These are phyloP conservation scores for Linderniella brevidens DNA, from an alignment of 257 asterid species.

Conservation along the genomic window DNA sequence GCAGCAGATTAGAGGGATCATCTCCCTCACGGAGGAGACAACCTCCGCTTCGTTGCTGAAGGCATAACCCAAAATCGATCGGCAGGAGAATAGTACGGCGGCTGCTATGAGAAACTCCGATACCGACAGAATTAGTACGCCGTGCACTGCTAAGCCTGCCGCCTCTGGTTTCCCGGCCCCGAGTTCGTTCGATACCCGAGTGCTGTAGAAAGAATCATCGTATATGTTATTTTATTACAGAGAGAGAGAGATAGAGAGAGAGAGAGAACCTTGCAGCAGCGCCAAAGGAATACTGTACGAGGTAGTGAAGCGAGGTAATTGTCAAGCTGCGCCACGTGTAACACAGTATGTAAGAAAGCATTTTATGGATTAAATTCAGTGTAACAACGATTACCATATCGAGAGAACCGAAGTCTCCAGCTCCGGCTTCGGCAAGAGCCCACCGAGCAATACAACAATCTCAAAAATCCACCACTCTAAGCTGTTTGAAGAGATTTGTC, in stretches of 20 bases:
- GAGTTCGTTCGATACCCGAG: constrained; percentile 61
- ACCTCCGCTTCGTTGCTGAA: no score
- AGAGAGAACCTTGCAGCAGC: constrained; percentile 42
- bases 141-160: constrained; percentile 11
- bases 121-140: no score
- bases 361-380: no score
- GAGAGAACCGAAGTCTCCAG: constrained; percentile 64
- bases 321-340: constrained; percentile 21
- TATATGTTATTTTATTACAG: no score
- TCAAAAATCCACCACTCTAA: constrained; percentile 83
- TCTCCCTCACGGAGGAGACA: no score
- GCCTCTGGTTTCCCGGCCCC: constrained; percentile 72
- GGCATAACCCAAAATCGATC: no score
- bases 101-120: no score
- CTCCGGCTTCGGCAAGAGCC: constrained; percentile 65
- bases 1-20: no score
- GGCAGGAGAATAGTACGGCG: no score
- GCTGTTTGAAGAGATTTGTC: no score
- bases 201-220: constrained; percentile 16
- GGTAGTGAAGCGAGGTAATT: constrained; percentile 22
- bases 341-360: neutral
- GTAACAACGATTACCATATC: constrained; percentile 33
- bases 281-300: constrained; percentile 36
- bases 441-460: constrained; percentile 49
- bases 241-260: no score